These are phyloP conservation scores for Herpotrichia juniperi DNA, from an alignment of 2,329 filamentous ascomycete species.

Conservation along the genomic window DNA sequence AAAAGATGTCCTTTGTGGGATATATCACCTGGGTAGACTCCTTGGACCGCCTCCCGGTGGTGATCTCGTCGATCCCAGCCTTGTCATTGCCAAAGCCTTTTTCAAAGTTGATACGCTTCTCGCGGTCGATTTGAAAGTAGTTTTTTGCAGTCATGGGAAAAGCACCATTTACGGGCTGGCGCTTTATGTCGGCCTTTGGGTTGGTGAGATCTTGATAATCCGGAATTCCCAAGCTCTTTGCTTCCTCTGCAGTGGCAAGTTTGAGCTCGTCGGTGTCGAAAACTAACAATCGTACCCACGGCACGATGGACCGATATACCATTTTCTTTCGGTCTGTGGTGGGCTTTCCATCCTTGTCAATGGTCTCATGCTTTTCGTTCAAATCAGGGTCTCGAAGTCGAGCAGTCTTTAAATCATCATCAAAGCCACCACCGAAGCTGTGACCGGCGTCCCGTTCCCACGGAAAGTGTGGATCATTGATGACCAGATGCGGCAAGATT, in stretches of 20 bases:
- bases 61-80: not conserved
- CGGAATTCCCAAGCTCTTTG: not conserved
- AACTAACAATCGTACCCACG: constrained; percentile 50
- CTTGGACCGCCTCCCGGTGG: not conserved
- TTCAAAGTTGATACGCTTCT: not conserved
- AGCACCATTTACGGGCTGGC: not conserved
- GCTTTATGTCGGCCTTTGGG: not conserved
- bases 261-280: constrained; percentile 49
- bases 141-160: not conserved
- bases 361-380: too few relatives aligned
- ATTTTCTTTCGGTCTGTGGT: too few relatives aligned
- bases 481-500: constrained; percentile 53
- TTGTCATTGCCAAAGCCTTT: too few relatives aligned
- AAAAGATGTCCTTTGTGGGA: too few relatives aligned
- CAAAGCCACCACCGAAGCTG: not conserved
- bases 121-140: not conserved
- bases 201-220: constrained; percentile 1
- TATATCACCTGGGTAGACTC: not conserved
- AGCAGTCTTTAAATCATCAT: constrained; percentile 14
- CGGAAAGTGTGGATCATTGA: constrained; percentile 52
- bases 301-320: too few relatives aligned
- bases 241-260: constrained; percentile 21
- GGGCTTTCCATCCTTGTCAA: too few relatives aligned
- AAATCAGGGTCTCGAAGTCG: too few relatives aligned
- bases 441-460: too few relatives aligned